Percentiles rank a stretch among this genome's conserved stretches.
phyloP scores from a whole-genome alignment of 2,329 filamentous ascomycete species.

The Phyllosticta capitalensis region DNA sequence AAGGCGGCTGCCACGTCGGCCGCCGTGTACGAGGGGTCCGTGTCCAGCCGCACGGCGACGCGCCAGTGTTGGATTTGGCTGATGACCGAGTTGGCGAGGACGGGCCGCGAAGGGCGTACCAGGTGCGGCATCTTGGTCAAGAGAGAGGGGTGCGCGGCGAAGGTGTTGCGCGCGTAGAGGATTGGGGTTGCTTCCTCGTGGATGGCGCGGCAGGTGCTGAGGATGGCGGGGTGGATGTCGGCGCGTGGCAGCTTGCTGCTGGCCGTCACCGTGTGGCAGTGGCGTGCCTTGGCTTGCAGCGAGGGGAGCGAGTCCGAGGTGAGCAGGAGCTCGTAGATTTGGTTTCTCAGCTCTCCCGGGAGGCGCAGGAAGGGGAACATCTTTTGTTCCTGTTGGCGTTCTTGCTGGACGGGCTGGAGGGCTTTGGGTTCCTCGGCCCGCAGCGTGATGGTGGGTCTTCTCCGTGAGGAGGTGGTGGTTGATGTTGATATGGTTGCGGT shows the following conservation, averaged over 20 bases:
- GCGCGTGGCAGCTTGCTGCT: conserved; percentile 5
- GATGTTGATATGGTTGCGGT: conserved; percentile 30
- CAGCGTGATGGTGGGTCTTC: conserved; percentile 4
- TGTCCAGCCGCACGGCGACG: conserved; percentile 39
- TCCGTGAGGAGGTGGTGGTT: conserved; percentile 10
- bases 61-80: conserved; percentile 35
- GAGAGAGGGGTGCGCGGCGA: conserved; percentile 40
- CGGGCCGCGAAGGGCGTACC: conserved; percentile 24
- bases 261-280: conserved; percentile 13
- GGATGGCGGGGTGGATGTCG: conserved; percentile 31
- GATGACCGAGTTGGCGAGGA: conserved; percentile 24
- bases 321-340: conserved; percentile 42
- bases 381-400: conserved; percentile 1
- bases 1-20: conserved; percentile 35
- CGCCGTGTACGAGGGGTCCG: conserved; percentile 37
- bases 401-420: conserved; percentile 7
- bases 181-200: conserved; percentile 34
- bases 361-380: conserved; percentile 33
- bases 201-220: conserved; percentile 33
- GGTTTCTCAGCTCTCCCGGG: conserved; percentile 51
- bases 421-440: conserved; percentile 5
- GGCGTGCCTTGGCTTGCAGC: conserved; percentile 18
- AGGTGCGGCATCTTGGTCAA: conserved; percentile 38
- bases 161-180: conserved; percentile 41
- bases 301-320: conserved; percentile 10